Base-by-base conservation (phyloP, 1,139 yeast genomes). In the Scheffersomyces insectosa region DNA sequence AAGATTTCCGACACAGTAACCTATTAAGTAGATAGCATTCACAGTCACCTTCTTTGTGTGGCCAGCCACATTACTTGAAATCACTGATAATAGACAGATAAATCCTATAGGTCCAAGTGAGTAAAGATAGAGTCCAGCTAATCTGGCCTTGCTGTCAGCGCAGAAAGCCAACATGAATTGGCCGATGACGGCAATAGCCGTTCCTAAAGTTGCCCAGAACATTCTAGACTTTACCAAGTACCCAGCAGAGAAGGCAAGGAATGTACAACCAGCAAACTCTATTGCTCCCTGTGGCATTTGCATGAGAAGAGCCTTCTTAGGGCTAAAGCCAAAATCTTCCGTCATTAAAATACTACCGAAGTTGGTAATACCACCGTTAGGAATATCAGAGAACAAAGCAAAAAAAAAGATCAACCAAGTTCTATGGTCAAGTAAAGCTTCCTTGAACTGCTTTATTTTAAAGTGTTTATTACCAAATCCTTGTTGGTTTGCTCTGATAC, bases 1-100 rank as follows among this genome's bases (percentile, higher is more conserved):
- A 39, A 85, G 67, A 50, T 85, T 85, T 25, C 93, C 89, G 25
- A 78, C 76, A 52, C 87, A 81, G 55, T 81, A 84, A 1, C 82
- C 85, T 43, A 84, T 68, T 61, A 85, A 74, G 33, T 76, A 74
- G 28, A 81, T 56, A 1, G 86, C 86, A 59, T 79, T 82, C 27
- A 79, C 77, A 5, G 82, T 77, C 38, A 79, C 65, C 58, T 83
- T 80, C 62, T 85, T 85, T 13, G 89, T 83, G 54, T 81, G 82
- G 14, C 93, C 93, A 3, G 89, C 85, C 8, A 82, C 78, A 55
- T 85, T 85, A 3, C 82, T 70, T 11, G 81, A 66, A 40, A 82
- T 66, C 42, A 70, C 62, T 15, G 80, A 66, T 47, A 80, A 65
- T 29, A 73, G 55, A 50, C 80, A 79, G 31, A 80, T 74, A 43